These are phyloP conservation scores for Lactarius vividus DNA, from an alignment of 768 basidiomycete genomes.

Conservation along the genomic window DNA sequence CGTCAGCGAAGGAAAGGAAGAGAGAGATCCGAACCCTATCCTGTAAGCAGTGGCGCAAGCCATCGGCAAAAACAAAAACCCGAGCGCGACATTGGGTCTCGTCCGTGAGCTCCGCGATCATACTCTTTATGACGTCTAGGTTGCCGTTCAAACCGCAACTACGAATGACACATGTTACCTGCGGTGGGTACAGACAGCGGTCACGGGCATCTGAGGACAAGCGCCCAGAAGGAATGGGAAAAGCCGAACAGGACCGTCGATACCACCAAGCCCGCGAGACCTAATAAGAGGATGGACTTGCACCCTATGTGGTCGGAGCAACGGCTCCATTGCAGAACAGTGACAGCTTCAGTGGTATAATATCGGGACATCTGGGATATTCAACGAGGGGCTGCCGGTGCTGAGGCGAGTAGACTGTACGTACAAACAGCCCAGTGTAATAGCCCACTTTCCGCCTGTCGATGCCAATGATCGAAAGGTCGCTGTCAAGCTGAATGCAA, in stretches of 20 bases:
- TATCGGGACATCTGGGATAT: slow-evolving; percentile 44
- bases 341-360: slow-evolving; percentile 45
- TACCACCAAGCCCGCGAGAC: slow-evolving; percentile 35
- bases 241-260: slow-evolving; percentile 39
- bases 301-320: slow-evolving; percentile 49
- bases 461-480: slow-evolving; percentile 42
- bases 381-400: background rate
- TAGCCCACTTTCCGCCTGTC: slow-evolving; percentile 48
- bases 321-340: slow-evolving; percentile 46
- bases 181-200: too few relatives aligned
- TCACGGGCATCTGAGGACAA: slow-evolving; percentile 31
- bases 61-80: slow-evolving; percentile 38
- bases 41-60: slow-evolving; percentile 23
- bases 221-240: slow-evolving; percentile 35
- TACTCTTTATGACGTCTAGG: slow-evolving; percentile 65
- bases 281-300: slow-evolving; percentile 43
- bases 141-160: slow-evolving; percentile 21
- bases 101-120: slow-evolving; percentile 66
- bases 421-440: slow-evolving; percentile 48
- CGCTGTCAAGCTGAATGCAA: slow-evolving; percentile 40
- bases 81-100: slow-evolving; percentile 50
- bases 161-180: background rate
- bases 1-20: background rate
- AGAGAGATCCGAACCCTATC: slow-evolving; percentile 10
- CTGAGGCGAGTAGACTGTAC: slow-evolving; percentile 26